Conservation (phyloP, 1,284 basidiomycete species). For the Trametes sp. region DNA sequence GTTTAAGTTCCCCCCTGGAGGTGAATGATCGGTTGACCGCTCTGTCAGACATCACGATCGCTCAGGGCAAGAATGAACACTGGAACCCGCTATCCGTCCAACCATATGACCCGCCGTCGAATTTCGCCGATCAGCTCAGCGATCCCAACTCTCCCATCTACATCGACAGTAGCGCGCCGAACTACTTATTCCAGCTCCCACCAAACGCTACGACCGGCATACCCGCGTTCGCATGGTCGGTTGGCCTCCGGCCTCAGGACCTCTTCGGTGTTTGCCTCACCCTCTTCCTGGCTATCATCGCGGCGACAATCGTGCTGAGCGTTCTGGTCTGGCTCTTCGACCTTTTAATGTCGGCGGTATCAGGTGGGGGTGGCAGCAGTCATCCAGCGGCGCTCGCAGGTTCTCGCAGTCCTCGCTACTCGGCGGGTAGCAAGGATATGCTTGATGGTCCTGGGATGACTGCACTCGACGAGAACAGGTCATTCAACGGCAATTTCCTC, state of each 20-base stretch:
- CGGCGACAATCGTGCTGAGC: slow-evolving; percentile 74
- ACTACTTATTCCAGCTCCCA: slow-evolving; percentile 78
- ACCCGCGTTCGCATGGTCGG: slow-evolving; percentile 77
- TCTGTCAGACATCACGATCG: slow-evolving; percentile 75
- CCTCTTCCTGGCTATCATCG: slow-evolving; percentile 85
- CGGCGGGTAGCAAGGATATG: slow-evolving; percentile 60
- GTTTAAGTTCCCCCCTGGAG: slow-evolving; percentile 40
- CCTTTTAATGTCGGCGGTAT: slow-evolving; percentile 53
- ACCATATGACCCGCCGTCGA: slow-evolving; percentile 67
- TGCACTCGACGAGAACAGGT: slow-evolving; percentile 61
- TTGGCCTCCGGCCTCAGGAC: slow-evolving; percentile 85
- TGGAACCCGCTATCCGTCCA: slow-evolving; percentile 72
- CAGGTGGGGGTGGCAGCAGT: slow-evolving; percentile 40
- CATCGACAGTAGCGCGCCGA: slow-evolving; percentile 72
- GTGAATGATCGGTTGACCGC: slow-evolving; percentile 4
- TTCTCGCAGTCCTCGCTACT: slow-evolving; percentile 61
- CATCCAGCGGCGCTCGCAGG: slow-evolving; percentile 44
- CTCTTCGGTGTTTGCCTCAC: slow-evolving; percentile 86
- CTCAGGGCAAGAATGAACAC: slow-evolving; percentile 59
- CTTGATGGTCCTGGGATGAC: slow-evolving; percentile 46
- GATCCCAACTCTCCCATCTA: slow-evolving; percentile 80
- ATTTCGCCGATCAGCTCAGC: slow-evolving; percentile 75
- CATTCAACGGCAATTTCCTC: slow-evolving; percentile 55
- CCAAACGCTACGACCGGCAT: slow-evolving; percentile 70
- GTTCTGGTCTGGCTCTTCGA: slow-evolving; percentile 79